These are phyloP conservation scores for Starmerella stigmatis DNA, from an alignment of 805 yeast species.

Conservation along the genomic window DNA sequence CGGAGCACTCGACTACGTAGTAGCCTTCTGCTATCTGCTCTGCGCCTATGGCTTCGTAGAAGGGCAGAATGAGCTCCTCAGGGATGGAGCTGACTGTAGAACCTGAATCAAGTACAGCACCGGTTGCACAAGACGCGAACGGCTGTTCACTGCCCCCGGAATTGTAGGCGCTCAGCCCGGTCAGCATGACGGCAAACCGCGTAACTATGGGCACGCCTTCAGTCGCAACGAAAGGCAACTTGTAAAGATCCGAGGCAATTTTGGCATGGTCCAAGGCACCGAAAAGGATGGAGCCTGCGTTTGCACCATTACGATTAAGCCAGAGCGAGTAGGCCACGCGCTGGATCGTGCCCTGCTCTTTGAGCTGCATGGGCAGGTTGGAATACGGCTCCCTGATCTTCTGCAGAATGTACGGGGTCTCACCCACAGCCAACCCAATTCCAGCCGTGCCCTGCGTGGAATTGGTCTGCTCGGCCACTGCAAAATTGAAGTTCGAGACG, in stretches of 20 bases:
- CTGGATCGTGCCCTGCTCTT: conserved; percentile 35
- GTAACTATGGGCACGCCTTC: conserved; percentile 21
- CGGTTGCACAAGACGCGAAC: conserved; percentile 12
- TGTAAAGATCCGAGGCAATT: conserved; percentile 31
- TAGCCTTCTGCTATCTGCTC: conserved; percentile 2
- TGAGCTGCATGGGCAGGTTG: conserved; percentile 31
- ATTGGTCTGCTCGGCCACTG: conserved; percentile 58
- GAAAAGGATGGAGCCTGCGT: conserved; percentile 33
- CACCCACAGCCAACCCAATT: conserved; percentile 30
- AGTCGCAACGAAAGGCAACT: conserved; percentile 30
- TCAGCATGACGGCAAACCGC: conserved; percentile 21
- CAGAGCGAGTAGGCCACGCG: conserved; percentile 38
- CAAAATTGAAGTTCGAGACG: conserved; percentile 50
- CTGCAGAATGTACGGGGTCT: conserved; percentile 26
- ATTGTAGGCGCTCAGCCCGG: conserved; percentile 17
- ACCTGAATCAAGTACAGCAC: conserved; percentile 42
- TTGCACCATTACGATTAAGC: conserved; percentile 30
- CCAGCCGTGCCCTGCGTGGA: conserved; percentile 50
- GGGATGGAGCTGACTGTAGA: conserved; percentile 43
- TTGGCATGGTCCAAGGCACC: conserved; percentile 37
- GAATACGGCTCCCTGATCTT: conserved; percentile 22
- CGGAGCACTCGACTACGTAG: conserved; percentile 7
- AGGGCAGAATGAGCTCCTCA: conserved; percentile 9
- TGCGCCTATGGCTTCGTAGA: conserved; percentile 17
- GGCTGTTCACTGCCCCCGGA: neutral